Evolutionary conservation across 2,329 filamentous ascomycete species (phyloP), one percentile per base, ranked within the genome.

Genomic region (Leptographium flavum): DNA sequence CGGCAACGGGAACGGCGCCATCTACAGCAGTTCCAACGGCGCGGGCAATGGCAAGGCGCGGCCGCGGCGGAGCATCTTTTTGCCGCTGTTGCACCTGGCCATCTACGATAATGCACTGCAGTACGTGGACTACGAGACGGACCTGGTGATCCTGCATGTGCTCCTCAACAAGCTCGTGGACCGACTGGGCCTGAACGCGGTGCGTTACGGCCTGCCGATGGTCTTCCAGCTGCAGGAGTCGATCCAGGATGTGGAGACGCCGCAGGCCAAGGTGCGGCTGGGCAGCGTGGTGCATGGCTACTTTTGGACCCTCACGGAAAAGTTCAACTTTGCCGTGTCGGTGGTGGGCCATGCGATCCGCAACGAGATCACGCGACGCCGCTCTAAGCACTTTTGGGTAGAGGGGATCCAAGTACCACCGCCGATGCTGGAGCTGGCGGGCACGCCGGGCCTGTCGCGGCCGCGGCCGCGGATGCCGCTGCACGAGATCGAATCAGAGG

Each of bases 271-370:
- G 57, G 75, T 94, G 33, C 81, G 85, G 37, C 69, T 93, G 37
- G 87, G 84, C 27, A 87, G 83, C 57, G 66, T 96, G 46, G 85
- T 90, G 42, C 85, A 94, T 56, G 88, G 87, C 9, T 95, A 95
- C 60, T 79, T 95, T 47, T 90, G 84, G 81, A 74, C 77, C 1
- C 58, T 95, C 49, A 79, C 75, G 5, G 81, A 88, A 47, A 80
- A 76, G 45, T 88, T 94, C 50, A 75, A 84, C 39, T 81, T 93
- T 49, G 81, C 88, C 45, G 69, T 70, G 7, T 79, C 82, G 0
- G 67, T 71, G 0, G 71, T 84, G 17, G 87, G 86, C 8, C 71
- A 73, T 43, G 77, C 78, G 8, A 78, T 95, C 30, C 74, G 81
- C 45, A 78, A 76, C 47, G 88, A 94, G 59, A 83, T 95, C 47